These are phyloP conservation scores for Rosa lucieae DNA, from an alignment of 306 rosid genomes.

Conservation along the genomic window DNA sequence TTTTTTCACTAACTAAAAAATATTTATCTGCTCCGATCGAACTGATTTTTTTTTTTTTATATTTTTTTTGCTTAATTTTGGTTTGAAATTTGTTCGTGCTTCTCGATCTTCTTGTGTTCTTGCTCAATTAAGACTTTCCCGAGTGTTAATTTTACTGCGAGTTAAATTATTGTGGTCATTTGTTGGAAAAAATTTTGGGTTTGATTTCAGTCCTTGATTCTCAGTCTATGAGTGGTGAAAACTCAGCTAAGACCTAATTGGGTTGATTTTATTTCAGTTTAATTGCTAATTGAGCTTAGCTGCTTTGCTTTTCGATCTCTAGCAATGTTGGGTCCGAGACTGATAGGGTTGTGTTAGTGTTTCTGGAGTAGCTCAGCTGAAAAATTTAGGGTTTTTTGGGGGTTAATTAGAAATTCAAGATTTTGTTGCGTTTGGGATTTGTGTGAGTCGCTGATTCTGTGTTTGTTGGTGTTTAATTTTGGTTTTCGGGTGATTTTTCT, in stretches of 20 bases:
- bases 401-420: not conserved
- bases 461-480: conserved; percentile 11
- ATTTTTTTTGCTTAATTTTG: not conserved
- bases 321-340: conserved; percentile 13
- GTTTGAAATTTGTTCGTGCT: not conserved
- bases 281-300: conserved; percentile 9
- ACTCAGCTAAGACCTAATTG: conserved; percentile 12
- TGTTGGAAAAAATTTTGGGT: conserved; percentile 20
- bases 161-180: not conserved
- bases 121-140: conserved; percentile 17
- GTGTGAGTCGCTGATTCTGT: conserved; percentile 6
- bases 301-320: conserved; percentile 4
- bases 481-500: not conserved
- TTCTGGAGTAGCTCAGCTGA: conserved; percentile 1
- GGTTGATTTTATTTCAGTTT: not conserved
- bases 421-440: not conserved
- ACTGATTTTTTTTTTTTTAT: not conserved
- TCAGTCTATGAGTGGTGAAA: not conserved
- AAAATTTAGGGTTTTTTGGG: conserved; percentile 46
- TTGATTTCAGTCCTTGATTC: conserved; percentile 22
- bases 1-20: not conserved
- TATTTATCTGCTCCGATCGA: conserved; percentile 41
- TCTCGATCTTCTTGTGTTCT: conserved; percentile 27
- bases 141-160: conserved; percentile 15
- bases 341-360: not conserved